Conservation (phyloP, 805 yeast genomes). For the Suhomyces pyralidae region DNA sequence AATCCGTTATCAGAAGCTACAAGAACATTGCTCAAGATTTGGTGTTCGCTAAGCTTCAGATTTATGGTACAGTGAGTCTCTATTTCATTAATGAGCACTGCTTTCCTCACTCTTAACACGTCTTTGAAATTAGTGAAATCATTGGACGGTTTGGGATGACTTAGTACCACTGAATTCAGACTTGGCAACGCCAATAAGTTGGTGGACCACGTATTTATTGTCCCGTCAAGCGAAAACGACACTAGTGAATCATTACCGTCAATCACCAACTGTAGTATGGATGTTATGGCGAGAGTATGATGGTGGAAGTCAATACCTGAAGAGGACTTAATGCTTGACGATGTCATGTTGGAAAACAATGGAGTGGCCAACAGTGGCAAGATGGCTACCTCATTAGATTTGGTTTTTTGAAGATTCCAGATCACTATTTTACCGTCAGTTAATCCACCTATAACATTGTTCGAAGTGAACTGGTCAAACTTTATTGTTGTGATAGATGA, state of each 20-base stretch:
- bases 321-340: not conserved
- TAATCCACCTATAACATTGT: constrained; percentile 47
- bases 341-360: constrained; percentile 12
- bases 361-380: constrained; percentile 25
- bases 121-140: constrained; percentile 9
- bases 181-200: constrained; percentile 31
- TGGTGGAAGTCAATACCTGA: constrained; percentile 3
- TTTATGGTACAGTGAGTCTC: not conserved
- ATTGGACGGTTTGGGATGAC: constrained; percentile 6
- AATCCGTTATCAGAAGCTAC: constrained; percentile 19
- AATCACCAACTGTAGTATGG: constrained; percentile 19
- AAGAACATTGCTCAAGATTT: constrained; percentile 17
- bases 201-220: constrained; percentile 33
- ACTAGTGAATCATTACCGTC: constrained; percentile 20
- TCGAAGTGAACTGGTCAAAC: constrained; percentile 38
- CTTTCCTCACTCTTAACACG: constrained; percentile 6
- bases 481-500: constrained; percentile 37
- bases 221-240: constrained; percentile 23
- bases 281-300: constrained; percentile 22
- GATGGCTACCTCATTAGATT: constrained; percentile 10
- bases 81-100: constrained; percentile 2
- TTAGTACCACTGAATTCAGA: constrained; percentile 14
- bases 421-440: constrained; percentile 48
- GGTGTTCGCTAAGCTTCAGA: constrained; percentile 4
- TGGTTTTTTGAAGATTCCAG: constrained; percentile 42